A percentile compares a stretch with the other conserved stretches of the same genome.
phyloP scores from a whole-genome alignment of 441 rosid genomes.

The Raphanus hybrid region DNA sequence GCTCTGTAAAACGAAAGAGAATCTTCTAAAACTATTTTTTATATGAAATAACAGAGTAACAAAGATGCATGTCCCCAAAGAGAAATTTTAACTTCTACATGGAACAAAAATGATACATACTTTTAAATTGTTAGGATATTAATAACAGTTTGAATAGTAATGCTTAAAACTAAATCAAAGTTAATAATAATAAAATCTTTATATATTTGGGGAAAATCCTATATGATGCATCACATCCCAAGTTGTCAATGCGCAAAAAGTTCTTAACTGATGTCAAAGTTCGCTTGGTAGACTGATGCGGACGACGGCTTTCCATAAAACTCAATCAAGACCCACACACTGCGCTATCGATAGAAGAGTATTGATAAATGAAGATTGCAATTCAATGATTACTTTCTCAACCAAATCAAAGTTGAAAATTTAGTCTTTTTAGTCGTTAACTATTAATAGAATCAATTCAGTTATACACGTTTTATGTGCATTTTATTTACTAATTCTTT shows the following conservation, averaged over 20 bases:
- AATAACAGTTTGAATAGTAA: too few relatives aligned
- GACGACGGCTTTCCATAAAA: neutral
- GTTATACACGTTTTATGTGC: neutral
- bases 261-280: neutral
- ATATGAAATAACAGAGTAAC: too few relatives aligned
- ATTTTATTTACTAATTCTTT: neutral
- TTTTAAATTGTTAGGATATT: too few relatives aligned
- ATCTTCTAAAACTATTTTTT: too few relatives aligned
- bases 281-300: neutral
- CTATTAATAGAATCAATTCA: neutral
- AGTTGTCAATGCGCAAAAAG: neutral
- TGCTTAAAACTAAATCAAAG: too few relatives aligned
- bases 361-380: neutral
- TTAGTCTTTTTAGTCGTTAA: neutral
- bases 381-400: neutral
- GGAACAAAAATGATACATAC: too few relatives aligned
- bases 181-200: too few relatives aligned
- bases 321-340: neutral
- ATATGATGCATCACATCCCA: neutral
- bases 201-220: too few relatives aligned
- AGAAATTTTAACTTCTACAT: too few relatives aligned
- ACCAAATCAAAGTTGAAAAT: too few relatives aligned
- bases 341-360: neutral
- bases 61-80: too few relatives aligned
- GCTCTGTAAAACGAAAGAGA: too few relatives aligned